phyloP scores from a whole-genome alignment of 345 rosid genomes.

The Anastatica hierochuntica region DNA sequence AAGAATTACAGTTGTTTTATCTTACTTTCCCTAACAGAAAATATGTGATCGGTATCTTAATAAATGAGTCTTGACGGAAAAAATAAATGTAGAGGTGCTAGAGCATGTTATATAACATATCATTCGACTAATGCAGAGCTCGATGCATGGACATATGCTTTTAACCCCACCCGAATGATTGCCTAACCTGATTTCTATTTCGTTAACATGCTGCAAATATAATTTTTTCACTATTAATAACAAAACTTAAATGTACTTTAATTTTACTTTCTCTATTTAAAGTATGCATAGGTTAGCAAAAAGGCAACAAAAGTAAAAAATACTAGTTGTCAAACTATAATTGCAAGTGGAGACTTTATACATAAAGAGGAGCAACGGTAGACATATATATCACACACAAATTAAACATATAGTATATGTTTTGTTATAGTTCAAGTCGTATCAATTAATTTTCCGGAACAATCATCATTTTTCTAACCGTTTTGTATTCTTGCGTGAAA shows the following conservation, averaged over 20 bases:
- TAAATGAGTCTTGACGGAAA: too few species aligned
- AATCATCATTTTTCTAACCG: too few species aligned
- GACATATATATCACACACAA: too few species aligned
- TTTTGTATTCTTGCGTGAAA: too few species aligned
- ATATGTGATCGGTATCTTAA: too few species aligned
- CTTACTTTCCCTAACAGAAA: too few species aligned
- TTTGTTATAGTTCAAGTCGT: too few species aligned
- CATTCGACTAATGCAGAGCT: conserved; percentile 19
- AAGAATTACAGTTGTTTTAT: too few species aligned
- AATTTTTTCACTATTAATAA: background rate
- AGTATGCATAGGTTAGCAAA: conserved; percentile 5
- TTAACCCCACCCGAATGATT: conserved; percentile 19
- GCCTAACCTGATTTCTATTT: conserved; percentile 11
- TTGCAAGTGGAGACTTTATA: conserved; percentile 23
- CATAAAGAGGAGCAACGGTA: conserved; percentile 1
- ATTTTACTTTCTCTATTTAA: conserved; percentile 1
- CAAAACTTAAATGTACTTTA: background rate
- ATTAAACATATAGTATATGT: too few species aligned
- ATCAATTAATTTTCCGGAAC: too few species aligned
- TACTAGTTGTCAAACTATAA: conserved; percentile 23
- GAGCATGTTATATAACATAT: background rate
- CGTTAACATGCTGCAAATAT: background rate
- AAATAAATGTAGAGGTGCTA: background rate
- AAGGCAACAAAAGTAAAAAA: conserved; percentile 13
- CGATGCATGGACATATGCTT: conserved; percentile 26